phyloP scores from a whole-genome alignment of 805 yeast species.

The Candida parachauliodes region DNA sequence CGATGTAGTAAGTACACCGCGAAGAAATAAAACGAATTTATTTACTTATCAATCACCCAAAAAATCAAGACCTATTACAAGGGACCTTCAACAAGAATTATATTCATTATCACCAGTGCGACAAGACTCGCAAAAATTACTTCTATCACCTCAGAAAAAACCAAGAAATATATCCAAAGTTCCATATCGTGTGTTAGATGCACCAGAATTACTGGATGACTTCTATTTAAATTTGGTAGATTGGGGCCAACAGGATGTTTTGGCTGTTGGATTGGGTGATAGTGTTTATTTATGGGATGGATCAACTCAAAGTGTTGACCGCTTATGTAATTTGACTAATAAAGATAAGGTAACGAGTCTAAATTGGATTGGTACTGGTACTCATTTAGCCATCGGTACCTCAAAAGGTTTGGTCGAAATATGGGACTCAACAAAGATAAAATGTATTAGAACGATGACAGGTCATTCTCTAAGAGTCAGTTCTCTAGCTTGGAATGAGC shows the following conservation, averaged over 20 bases:
- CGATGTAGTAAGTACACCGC: conserved; percentile 33
- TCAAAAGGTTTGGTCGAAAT: conserved; percentile 83
- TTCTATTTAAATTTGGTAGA: conserved; percentile 89
- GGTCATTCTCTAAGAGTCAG: conserved; percentile 87
- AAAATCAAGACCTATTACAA: conserved; percentile 54
- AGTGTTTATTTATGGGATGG: conserved; percentile 92
- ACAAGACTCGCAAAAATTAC: conserved; percentile 75
- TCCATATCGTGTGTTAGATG: conserved; percentile 91
- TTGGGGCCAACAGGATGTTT: conserved; percentile 87
- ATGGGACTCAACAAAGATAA: conserved; percentile 83
- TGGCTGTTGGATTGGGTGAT: conserved; percentile 88
- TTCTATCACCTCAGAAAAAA: conserved; percentile 79
- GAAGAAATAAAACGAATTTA: conserved; percentile 48
- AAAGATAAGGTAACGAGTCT: conserved; percentile 76
- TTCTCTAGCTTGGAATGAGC: conserved; percentile 92
- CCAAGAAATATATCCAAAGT: conserved; percentile 76
- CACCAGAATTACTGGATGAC: conserved; percentile 93
- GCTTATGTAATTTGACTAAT: conserved; percentile 65
- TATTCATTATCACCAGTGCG: conserved; percentile 85
- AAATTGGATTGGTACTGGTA: conserved; percentile 92
- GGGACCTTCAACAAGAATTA: conserved; percentile 67
- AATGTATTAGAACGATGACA: conserved; percentile 85
- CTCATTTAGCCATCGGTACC: conserved; percentile 93
- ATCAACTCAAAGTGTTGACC: conserved; percentile 72
- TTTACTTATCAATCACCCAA: conserved; percentile 75